A percentile compares a stretch with the other conserved stretches of the same genome.
These are phyloP conservation scores for Populus hybrid DNA, from an alignment of 441 rosid species.

Conservation along the genomic window DNA sequence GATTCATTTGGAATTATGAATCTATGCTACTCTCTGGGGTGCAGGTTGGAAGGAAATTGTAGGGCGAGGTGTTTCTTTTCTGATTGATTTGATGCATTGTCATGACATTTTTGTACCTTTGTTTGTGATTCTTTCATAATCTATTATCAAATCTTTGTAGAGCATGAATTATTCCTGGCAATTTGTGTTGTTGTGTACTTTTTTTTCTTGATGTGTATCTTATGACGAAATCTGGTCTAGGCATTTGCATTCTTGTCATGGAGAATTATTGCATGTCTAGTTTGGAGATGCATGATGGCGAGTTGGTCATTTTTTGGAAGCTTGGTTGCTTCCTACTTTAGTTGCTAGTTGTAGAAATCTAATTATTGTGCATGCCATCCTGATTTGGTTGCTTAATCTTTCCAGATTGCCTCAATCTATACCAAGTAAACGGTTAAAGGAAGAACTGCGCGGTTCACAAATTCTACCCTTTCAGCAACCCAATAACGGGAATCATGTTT, in stretches of 20 bases:
- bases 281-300: background rate
- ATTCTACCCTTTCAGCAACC: conserved; percentile 24
- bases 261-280: background rate
- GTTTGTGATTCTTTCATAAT: background rate
- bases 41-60: background rate
- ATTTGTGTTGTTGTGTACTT: background rate
- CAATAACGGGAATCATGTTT: conserved; percentile 30
- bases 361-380: background rate
- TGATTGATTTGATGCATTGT: background rate
- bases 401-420: conserved; percentile 31
- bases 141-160: background rate
- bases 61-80: background rate
- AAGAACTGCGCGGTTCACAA: conserved; percentile 23
- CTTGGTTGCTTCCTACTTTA: too few species aligned
- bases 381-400: background rate
- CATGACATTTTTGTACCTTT: background rate
- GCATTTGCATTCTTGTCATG: too few species aligned
- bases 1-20: background rate
- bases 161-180: background rate
- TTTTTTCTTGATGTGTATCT: background rate
- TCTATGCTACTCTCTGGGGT: background rate
- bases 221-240: background rate
- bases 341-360: too few species aligned
- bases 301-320: background rate
- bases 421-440: conserved; percentile 38